Evolutionary conservation across 352 stramenopile species (phyloP), one percentile per base, ranked within the genome.

Genomic region (Pythium grandisporangium): DNA sequence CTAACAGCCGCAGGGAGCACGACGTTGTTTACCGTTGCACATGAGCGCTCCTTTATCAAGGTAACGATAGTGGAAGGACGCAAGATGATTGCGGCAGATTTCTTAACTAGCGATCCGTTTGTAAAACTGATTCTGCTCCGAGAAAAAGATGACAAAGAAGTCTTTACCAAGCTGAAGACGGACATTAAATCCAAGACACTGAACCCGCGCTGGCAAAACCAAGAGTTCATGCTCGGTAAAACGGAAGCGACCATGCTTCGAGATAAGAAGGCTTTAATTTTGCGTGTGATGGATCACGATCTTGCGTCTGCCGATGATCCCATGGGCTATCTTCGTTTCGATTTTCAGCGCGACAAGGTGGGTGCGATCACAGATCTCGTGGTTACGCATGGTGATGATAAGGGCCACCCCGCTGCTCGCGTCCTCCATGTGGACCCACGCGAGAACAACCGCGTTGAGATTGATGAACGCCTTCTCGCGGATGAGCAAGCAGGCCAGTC

Each of bases 191-290:
- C 67, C 34, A 83, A 56, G 25, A 84, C 74, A 2, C 20, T 87
- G 2, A 84, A 76, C 24, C 74, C 74, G 0, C 81, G 70, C 37
- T 87, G 74, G 74, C 48, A 63, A 11, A 87, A 87, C 41, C 67
- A 87, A 33, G 63, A 75, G 39, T 87, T 87, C 37, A 50, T 67
- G 12, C 57, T 87, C 0, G 74, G 74, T 2, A 79, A 70, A 37
- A 63, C 50, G 2, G 58, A 67, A 21, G 65, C 59, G 19, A 83
- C 63, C 0, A 47, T 55, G n/a, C 49, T 87, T 13, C 69, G 58
- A 11, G 60, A 82, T 43, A 84, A 84, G 36, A 81, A 71, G 16
- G 64, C 63, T 2, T 29, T 87, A 2, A 21, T 87, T 1, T 37
- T 87, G 11, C 70, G 70, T 10, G 60, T 87, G 3, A 66, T 75